Percentiles rank a stretch among this genome's conserved stretches.
These are phyloP conservation scores for Trichopus zeylanicus DNA, from an alignment of 116 monocot species.

Conservation along the genomic window DNA sequence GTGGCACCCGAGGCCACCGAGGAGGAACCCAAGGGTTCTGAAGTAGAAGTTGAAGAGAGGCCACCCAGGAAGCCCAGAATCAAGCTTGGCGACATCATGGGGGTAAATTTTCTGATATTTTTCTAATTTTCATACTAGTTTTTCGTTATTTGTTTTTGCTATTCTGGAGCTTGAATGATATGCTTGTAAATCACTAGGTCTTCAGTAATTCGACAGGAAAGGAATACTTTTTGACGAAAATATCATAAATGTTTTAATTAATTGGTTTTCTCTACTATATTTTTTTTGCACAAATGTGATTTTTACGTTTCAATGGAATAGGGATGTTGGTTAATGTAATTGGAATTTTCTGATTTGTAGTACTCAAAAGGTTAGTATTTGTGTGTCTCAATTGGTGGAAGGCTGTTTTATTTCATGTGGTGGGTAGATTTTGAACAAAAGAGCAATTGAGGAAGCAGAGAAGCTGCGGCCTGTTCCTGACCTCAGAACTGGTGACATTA, in stretches of 20 bases:
- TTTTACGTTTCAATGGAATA: too few species aligned
- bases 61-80: constrained; percentile 47
- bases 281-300: too few species aligned
- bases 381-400: neutral
- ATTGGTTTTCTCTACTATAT: too few species aligned
- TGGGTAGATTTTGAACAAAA: constrained; percentile 76
- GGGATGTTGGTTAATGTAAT: too few species aligned
- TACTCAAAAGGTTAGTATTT: neutral
- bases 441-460: constrained; percentile 68
- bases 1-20: constrained; percentile 11
- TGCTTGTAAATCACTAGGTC: too few species aligned
- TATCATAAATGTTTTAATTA: too few species aligned
- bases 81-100: constrained; percentile 90
- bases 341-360: neutral
- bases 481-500: constrained; percentile 79
- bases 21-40: constrained; percentile 10
- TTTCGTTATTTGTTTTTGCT: neutral
- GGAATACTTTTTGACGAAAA: too few species aligned
- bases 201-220: too few species aligned
- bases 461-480: constrained; percentile 71
- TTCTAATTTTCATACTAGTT: neutral
- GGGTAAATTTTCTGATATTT: constrained; percentile 34
- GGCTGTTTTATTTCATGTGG: neutral
- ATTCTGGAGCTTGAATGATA: too few species aligned
- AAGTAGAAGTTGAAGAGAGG: constrained; percentile 29